phyloP scores from a whole-genome alignment of 2,329 filamentous ascomycete genomes.

The Clonostachys rhizophaga region DNA sequence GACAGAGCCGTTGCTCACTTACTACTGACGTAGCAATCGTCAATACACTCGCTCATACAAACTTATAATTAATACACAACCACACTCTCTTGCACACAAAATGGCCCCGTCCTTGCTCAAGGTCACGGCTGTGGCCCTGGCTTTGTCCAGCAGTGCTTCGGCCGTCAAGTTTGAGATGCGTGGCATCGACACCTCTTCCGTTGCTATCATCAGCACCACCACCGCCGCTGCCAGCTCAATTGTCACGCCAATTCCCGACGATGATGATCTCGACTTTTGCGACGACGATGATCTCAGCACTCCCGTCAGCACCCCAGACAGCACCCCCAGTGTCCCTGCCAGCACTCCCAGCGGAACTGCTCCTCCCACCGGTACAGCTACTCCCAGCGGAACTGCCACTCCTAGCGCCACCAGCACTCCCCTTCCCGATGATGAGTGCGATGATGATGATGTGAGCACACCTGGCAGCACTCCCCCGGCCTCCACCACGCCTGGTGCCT shows the following conservation, averaged over 20 bases:
- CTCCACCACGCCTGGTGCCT: too few species aligned
- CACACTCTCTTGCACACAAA: background rate
- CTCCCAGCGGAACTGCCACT: background rate
- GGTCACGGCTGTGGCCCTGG: conserved; percentile 4
- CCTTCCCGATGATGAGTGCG: background rate
- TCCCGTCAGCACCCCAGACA: conserved; percentile 24
- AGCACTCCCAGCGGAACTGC: conserved; percentile 3
- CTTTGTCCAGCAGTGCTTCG: conserved; percentile 1
- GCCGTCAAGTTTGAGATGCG: background rate
- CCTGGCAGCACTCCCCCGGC: too few species aligned
- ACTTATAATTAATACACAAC: background rate
- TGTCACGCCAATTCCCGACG: background rate
- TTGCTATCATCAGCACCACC: conserved; percentile 2
- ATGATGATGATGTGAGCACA: too few species aligned
- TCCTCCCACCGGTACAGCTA: background rate
- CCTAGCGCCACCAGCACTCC: background rate
- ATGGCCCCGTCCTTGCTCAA: conserved; percentile 1
- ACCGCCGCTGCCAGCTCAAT: background rate
- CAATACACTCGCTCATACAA: background rate
- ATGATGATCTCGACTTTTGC: conserved; percentile 1
- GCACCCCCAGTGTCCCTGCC: conserved; percentile 19
- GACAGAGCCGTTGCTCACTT: background rate
- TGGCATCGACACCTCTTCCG: background rate
- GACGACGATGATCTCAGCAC: conserved; percentile 11
- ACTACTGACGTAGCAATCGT: background rate